Percentiles rank a stretch among this genome's conserved stretches.
Evolutionary conservation across 352 stramenopile species (phyloP).

Genomic region (Phytophthora sojae): DNA sequence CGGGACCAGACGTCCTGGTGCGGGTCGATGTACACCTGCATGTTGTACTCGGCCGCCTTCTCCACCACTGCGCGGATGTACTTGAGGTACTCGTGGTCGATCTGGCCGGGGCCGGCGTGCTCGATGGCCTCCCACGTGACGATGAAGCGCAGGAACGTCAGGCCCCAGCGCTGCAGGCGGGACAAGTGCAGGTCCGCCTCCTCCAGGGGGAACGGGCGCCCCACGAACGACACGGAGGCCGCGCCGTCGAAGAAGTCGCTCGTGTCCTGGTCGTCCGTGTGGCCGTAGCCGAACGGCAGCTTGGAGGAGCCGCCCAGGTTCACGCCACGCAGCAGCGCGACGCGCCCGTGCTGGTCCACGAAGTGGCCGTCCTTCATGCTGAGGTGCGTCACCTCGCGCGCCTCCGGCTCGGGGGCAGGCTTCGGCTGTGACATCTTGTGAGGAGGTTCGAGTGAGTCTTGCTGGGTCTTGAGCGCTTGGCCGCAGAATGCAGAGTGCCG

Average conservation of each 20-base stretch:
- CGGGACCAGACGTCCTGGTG: constrained; percentile 93
- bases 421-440: constrained; percentile 25
- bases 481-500: constrained; percentile 23
- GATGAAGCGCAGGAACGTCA: constrained; percentile 85
- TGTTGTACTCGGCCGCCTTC: constrained; percentile 63
- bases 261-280: constrained; percentile 37
- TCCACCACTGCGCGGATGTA: constrained; percentile 78
- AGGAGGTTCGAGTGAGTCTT: constrained; percentile 1
- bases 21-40: constrained; percentile 89
- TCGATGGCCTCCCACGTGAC: constrained; percentile 93
- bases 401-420: constrained; percentile 16
- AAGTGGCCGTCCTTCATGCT: constrained; percentile 62
- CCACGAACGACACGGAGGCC: constrained; percentile 64
- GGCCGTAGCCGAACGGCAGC: constrained; percentile 50
- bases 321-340: constrained; percentile 62
- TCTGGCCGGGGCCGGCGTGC: constrained; percentile 79
- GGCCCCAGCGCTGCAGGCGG: constrained; percentile 76
- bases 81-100: constrained; percentile 83
- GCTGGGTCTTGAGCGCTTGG: constrained; percentile 19
- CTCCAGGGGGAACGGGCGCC: constrained; percentile 83
- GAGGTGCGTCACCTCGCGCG: constrained; percentile 35
- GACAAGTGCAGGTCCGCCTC: constrained; percentile 83
- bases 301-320: constrained; percentile 80
- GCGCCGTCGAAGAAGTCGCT: constrained; percentile 58
- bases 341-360: constrained; percentile 57